Percentiles rank a stretch among this genome's conserved stretches.
Conservation (phyloP, 495 filamentous ascomycete genomes). For the Penicillium silybi region DNA sequence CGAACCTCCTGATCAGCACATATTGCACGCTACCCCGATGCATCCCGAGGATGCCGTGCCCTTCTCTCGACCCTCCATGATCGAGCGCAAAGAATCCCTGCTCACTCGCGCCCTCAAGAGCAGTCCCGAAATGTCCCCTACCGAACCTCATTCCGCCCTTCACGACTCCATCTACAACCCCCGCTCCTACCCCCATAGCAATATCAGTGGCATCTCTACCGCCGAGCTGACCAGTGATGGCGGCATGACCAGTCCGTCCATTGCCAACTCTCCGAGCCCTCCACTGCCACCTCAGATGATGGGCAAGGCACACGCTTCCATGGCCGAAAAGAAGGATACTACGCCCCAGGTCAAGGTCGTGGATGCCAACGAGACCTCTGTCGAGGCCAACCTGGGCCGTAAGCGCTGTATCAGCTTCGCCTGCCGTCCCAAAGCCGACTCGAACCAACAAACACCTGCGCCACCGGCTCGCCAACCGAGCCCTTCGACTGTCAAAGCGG, state of each 20-base stretch:
- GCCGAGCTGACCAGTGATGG: slow-evolving; percentile 89
- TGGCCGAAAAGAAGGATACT: slow-evolving; percentile 25
- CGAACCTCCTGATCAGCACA: slow-evolving; percentile 42
- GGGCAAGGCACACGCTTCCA: slow-evolving; percentile 14
- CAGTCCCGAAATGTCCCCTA: slow-evolving; percentile 51
- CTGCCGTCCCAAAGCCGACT: slow-evolving; percentile 53
- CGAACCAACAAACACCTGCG: slow-evolving; percentile 16
- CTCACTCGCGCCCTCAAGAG: slow-evolving; percentile 74
- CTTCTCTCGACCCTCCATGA: slow-evolving; percentile 33
- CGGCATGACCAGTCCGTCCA: slow-evolving; percentile 84
- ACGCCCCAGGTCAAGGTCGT: slow-evolving; percentile 34
- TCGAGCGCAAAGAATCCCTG: slow-evolving; percentile 64
- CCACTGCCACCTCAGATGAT: slow-evolving; percentile 52
- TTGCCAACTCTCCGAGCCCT: slow-evolving; percentile 84
- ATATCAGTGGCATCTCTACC: slow-evolving; percentile 71
- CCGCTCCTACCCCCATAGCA: slow-evolving; percentile 72
- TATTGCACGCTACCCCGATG: slow-evolving; percentile 25
- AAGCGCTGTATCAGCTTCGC: slow-evolving; percentile 94
- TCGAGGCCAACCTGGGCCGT: slow-evolving; percentile 58
- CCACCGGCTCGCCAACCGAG: slow-evolving; percentile 13
- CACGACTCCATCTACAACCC: slow-evolving; percentile 38
- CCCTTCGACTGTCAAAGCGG: slow-evolving; percentile 8
- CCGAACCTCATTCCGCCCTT: slow-evolving; percentile 32
- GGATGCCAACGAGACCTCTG: slow-evolving; percentile 36
- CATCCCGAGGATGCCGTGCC: slow-evolving; percentile 27